Conservation (phyloP, 495 filamentous ascomycete genomes). For the Xylaria cubensis region DNA sequence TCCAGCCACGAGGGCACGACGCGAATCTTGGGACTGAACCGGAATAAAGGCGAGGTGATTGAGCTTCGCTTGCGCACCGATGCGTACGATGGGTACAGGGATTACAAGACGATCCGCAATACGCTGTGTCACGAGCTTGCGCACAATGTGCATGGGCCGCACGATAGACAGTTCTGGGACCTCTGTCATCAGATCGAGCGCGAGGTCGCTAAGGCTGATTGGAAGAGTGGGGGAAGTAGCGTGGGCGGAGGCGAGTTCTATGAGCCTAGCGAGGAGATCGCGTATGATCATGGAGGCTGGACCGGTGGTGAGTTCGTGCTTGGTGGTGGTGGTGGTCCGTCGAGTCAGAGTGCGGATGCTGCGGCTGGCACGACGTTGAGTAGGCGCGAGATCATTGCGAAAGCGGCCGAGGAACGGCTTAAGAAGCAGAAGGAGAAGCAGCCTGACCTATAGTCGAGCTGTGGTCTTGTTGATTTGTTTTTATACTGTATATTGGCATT, state of each 20-base stretch:
- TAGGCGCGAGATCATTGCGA: slow-evolving; percentile 75
- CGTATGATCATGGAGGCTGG: slow-evolving; percentile 84
- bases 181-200: slow-evolving; percentile 83
- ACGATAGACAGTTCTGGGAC: slow-evolving; percentile 89
- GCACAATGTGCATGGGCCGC: slow-evolving; percentile 84
- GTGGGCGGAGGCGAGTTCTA: slow-evolving; percentile 75
- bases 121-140: slow-evolving; percentile 95
- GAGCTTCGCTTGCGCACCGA: slow-evolving; percentile 91
- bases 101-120: slow-evolving; percentile 87
- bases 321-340: slow-evolving; percentile 59
- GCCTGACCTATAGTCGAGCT: slow-evolving; percentile 38
- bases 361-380: slow-evolving; percentile 40
- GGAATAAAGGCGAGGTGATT: slow-evolving; percentile 88
- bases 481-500: background rate
- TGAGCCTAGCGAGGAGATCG: slow-evolving; percentile 62
- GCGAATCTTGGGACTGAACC: slow-evolving; percentile 85
- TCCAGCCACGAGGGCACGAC: slow-evolving; percentile 67
- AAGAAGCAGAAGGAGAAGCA: slow-evolving; percentile 59
- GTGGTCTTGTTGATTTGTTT: background rate
- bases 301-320: slow-evolving; percentile 86
- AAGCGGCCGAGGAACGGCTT: slow-evolving; percentile 75
- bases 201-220: slow-evolving; percentile 83
- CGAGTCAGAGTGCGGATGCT: slow-evolving; percentile 23
- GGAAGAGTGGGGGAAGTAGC: slow-evolving; percentile 68
- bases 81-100: slow-evolving; percentile 89